Evolutionary conservation across 2,329 filamentous ascomycete genomes (phyloP), one percentile per base, ranked within the genome.

Genomic region (Ramularia endophylla): DNA sequence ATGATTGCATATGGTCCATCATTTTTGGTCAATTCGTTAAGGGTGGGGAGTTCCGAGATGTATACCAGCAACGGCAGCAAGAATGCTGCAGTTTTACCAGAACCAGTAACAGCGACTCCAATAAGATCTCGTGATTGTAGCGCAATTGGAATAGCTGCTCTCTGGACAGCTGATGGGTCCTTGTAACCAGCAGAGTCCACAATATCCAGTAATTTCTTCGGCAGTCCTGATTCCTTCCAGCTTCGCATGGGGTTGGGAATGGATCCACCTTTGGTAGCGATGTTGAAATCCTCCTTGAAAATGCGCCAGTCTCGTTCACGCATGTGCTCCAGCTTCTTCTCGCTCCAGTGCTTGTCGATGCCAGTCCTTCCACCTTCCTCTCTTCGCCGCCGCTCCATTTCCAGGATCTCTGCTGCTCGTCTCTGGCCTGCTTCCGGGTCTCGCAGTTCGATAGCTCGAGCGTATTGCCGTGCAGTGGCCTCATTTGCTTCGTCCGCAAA

Each of bases 231-330:
- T 65, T 98, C 92, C 34, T 77, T 62, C 92, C 92, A 98, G 54
- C 75, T 87, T 36, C 92, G 87, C 89, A 98, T 97, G 0, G 92
- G 92, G 57, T 97, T 90, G 1, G 92, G 92, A 41, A 97, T 87
- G 18, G 77, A 75, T 31, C 90, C 90, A 43, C 92, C 92, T 65
- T 95, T 97, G 7, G 88, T 95, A 29, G 83, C 76, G 61, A 98
- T 98, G 55, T 92, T 94, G 69, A 95, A 97, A 65, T 98, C 89
- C 65, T 97, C 92, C 68, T 97, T 98, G 80, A 98, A 95, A 56
- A 98, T 97, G 61, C 92, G 86, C 92, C 92, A 98, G 66, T 98
- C 92, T 62, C 92, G 77, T 67, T 97, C 89, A 48, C 87, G 85
- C 92, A 98, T 98, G 57, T 95, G 86, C 11, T 85, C 80, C 48